Conservation (phyloP, 805 yeast genomes). For the Candida stauntonica region DNA sequence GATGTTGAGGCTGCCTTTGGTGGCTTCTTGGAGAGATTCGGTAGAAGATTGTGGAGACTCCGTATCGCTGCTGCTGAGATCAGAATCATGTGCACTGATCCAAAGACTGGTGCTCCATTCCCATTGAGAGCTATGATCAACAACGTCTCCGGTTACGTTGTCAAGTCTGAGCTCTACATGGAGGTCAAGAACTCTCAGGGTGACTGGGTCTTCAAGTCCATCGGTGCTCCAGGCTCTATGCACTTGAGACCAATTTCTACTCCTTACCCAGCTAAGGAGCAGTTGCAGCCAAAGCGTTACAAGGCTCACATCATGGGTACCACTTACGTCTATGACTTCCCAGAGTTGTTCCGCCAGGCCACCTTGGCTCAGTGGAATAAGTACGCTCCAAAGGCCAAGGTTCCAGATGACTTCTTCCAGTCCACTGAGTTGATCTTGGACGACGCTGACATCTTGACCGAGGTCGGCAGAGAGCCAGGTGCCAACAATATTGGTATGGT, state of each 20-base stretch:
- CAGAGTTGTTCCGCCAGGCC: constrained; percentile 96
- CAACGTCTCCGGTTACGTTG: constrained; percentile 96
- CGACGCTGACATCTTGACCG: constrained; percentile 74
- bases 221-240: constrained; percentile 95
- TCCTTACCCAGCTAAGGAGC: constrained; percentile 96
- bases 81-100: constrained; percentile 91
- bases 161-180: constrained; percentile 89
- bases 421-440: constrained; percentile 80
- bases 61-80: constrained; percentile 97
- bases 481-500: constrained; percentile 97
- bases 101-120: constrained; percentile 80
- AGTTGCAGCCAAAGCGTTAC: constrained; percentile 97
- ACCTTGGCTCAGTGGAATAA: constrained; percentile 80
- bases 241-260: constrained; percentile 93
- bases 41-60: constrained; percentile 93
- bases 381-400: constrained; percentile 46
- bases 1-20: constrained; percentile 98
- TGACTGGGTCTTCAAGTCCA: constrained; percentile 95
- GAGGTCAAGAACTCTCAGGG: constrained; percentile 91
- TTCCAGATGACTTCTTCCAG: constrained; percentile 75
- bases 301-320: constrained; percentile 98
- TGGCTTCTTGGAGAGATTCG: constrained; percentile 95
- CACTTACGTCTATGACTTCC: constrained; percentile 97
- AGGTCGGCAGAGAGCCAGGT: constrained; percentile 93
- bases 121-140: constrained; percentile 96